Evolutionary conservation across 768 basidiomycete genomes (phyloP), one percentile per base, ranked within the genome.

Genomic region (Naganishia onofrii): DNA sequence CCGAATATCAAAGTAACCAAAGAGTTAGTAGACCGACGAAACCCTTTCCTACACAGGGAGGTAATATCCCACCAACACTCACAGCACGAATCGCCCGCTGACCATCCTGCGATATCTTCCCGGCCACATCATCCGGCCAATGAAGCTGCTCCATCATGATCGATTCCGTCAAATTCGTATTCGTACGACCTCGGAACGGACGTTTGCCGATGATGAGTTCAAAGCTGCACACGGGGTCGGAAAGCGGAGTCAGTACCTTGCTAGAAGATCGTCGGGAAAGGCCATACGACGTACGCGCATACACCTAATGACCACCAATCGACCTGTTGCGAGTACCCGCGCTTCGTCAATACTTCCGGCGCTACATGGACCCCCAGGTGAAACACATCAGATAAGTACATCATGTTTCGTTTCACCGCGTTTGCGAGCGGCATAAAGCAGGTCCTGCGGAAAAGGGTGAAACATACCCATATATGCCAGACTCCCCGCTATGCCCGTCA

Each of bases 281-380:
- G 51, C 15, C 1, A n/a, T 31, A 9, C 28, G 29, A 72, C 78
- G 71, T 54, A 95, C 57, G 90, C 88, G 80, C 92, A 91, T 67
- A 97, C 90, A 21, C 93, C 93, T 0, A 97, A 86, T 23, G 92
- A 94, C 93, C 93, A 97, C 91, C 92, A 96, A 80, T 97, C 93
- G 74, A 96, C 92, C 38, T 89, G 88, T 76, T 88, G 92, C 3
- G 92, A 92, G 81, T 99, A 99, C 19, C 95, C 95, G 71, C 91
- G 88, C 81, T 96, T 96, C 54, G 88, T 84, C 51, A 99, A 84
- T 55, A 99, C 95, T 79, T 99, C 93, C 0, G 95, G 94, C 12
- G 94, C 84, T 84, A 74, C 48, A 19, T 6, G n/a, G n/a, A n/a
- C 15, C 3, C 8, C 19, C 54, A 26, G 12, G 12, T 12, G 1